These are phyloP conservation scores for Clonostachys solani DNA, from an alignment of 2,329 filamentous ascomycete genomes.

Conservation along the genomic window DNA sequence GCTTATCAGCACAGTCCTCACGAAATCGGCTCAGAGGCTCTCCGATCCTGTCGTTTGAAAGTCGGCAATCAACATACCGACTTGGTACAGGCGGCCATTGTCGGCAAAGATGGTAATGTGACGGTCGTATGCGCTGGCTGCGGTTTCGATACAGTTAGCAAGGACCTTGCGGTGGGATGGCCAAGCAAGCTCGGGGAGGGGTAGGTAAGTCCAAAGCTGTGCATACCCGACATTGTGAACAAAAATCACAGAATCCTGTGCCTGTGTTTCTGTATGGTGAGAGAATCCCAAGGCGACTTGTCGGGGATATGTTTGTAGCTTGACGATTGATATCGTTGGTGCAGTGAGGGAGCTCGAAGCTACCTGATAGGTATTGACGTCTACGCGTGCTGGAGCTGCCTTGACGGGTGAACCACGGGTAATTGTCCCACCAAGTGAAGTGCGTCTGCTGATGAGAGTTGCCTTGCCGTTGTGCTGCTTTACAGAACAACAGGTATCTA, in stretches of 20 bases:
- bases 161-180: too few relatives aligned
- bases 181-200: background rate
- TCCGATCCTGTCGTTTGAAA: too few relatives aligned
- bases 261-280: too few relatives aligned
- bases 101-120: constrained; percentile 99
- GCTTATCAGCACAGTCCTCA: constrained; percentile 11
- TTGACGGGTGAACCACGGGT: background rate
- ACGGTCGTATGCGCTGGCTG: constrained; percentile 80
- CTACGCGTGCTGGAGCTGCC: background rate
- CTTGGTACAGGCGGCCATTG: constrained; percentile 97
- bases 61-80: constrained; percentile 63
- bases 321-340: too few relatives aligned
- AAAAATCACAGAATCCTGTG: background rate
- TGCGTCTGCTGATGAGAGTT: too few relatives aligned
- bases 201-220: constrained; percentile 1
- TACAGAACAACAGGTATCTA: too few relatives aligned
- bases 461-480: too few relatives aligned
- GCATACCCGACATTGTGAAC: constrained; percentile 45
- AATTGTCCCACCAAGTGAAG: background rate
- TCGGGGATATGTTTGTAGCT: too few relatives aligned
- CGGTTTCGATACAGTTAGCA: background rate
- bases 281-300: too few relatives aligned
- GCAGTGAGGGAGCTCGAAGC: too few relatives aligned
- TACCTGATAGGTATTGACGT: background rate
- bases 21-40: too few relatives aligned